Evolutionary conservation across 2,329 filamentous ascomycete genomes (phyloP).

Genomic region (Curvularia verruculosa): DNA sequence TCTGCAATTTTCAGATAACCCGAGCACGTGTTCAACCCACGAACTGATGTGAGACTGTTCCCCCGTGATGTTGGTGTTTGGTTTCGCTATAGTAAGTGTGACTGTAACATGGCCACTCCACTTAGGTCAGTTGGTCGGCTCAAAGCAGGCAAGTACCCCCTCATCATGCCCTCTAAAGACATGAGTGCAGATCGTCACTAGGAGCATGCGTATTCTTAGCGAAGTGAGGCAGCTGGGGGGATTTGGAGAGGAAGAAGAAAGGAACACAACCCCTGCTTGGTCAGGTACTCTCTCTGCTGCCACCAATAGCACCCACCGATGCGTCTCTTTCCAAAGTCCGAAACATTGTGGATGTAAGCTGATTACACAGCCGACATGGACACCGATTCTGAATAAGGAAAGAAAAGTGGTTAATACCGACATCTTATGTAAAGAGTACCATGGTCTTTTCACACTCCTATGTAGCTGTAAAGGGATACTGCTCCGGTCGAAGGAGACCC

Average conservation of each 20-base stretch:
- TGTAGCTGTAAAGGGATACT: background rate
- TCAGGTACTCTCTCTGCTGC: background rate
- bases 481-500: background rate
- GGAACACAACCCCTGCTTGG: background rate
- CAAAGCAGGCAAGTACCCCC: background rate
- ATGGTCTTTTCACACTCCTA: background rate
- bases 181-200: background rate
- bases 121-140: background rate
- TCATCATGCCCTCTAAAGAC: background rate
- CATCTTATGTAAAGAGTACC: background rate
- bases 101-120: slow-evolving; percentile 4
- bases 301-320: background rate
- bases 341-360: slow-evolving; percentile 1
- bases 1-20: background rate
- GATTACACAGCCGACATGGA: background rate
- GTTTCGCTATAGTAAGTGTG: background rate
- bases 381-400: background rate
- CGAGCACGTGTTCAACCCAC: background rate
- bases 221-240: background rate
- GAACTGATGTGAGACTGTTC: background rate
- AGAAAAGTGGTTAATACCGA: background rate
- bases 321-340: background rate
- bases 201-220: background rate
- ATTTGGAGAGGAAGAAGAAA: background rate
- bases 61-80: background rate